Base-by-base conservation (phyloP, 495 filamentous ascomycete genomes). In the Xylaria intraflava region DNA sequence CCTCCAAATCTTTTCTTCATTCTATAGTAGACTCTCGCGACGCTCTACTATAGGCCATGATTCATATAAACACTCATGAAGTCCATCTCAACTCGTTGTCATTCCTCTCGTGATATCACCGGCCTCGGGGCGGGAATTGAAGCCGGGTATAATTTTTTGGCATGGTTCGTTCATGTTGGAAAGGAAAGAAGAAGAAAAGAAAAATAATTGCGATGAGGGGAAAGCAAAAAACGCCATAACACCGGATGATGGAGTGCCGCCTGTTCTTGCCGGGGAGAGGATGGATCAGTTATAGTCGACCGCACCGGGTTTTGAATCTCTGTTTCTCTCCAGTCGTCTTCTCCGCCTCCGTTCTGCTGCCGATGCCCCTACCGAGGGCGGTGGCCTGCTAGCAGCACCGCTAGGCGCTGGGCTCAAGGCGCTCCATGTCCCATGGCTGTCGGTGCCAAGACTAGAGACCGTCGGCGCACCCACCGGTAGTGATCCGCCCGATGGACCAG, bases 271-370 rank as follows among this genome's bases (percentile, higher is more conserved):
- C 31, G 31, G 44, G 20, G 26, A 10, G 10, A 10, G 19, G 12
- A 36, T 22, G n/a, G 23, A 41, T 70, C 58, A 77, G 29, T 50
- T 58, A 54, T 61, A 77, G 19, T 79, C 76, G n/a, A 79, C 69
- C 17, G 70, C 65, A 10, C 60, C 62, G 20, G 57, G 58, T 16
- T 64, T 69, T 14, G 61, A 63, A n/a, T 72, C 70, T 48, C 71
- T 53, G 35, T 62, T 69, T 52, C 76, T 67, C 61, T 80, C 76
- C 47, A 72, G 53, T 43, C 77, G 65, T 48, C 74, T 69, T 62
- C 76, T 61, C 56, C 71, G 50, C 49, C 77, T 67, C 51, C 77
- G 60, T 26, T 76, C 73, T 20, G 72, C 72, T 26, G 62, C 63
- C 31, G 59, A 61, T 45, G 57, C 62, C 45, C 57, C 63, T 54